These are phyloP conservation scores for Backusella morwellensis DNA, from an alignment of 192 early-diverging fungal species.

Conservation along the genomic window DNA sequence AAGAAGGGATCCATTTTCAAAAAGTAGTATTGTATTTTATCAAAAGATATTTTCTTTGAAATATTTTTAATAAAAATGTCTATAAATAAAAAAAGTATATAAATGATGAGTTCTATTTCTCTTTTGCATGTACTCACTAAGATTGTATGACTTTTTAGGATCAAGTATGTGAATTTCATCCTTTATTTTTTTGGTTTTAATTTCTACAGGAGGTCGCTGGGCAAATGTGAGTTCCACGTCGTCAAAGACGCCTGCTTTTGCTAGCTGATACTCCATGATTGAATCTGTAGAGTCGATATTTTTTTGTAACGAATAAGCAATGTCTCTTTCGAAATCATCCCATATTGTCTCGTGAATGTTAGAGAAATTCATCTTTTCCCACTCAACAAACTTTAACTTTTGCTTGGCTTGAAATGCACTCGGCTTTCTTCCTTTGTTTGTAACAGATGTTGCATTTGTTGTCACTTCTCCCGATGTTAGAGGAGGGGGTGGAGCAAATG, in stretches of 20 bases:
- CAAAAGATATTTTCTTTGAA: constrained; percentile 61
- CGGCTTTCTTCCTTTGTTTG: constrained; percentile 17
- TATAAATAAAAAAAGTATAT: neutral
- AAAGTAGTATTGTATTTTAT: constrained; percentile 61
- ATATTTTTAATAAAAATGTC: constrained; percentile 37
- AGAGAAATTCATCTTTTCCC: constrained; percentile 75
- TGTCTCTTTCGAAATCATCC: constrained; percentile 26
- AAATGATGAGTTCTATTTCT: neutral
- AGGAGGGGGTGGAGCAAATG: constrained; percentile 34
- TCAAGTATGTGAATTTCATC: constrained; percentile 63
- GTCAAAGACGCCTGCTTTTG: constrained; percentile 35
- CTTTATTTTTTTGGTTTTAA: constrained; percentile 21
- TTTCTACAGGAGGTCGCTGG: constrained; percentile 44
- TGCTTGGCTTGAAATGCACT: constrained; percentile 55
- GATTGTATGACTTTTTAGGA: constrained; percentile 65
- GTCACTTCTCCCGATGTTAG: neutral
- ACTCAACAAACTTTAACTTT: constrained; percentile 73
- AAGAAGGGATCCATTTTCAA: constrained; percentile 64
- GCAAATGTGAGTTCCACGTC: constrained; percentile 31
- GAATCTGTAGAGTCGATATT: constrained; percentile 6
- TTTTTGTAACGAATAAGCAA: neutral
- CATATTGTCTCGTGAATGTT: constrained; percentile 65
- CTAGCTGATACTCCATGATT: constrained; percentile 32
- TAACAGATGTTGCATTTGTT: neutral
- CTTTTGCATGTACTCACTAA: constrained; percentile 22